Base-by-base conservation (phyloP, 2,329 filamentous ascomycete genomes). In the Aureobasidium sp. region DNA sequence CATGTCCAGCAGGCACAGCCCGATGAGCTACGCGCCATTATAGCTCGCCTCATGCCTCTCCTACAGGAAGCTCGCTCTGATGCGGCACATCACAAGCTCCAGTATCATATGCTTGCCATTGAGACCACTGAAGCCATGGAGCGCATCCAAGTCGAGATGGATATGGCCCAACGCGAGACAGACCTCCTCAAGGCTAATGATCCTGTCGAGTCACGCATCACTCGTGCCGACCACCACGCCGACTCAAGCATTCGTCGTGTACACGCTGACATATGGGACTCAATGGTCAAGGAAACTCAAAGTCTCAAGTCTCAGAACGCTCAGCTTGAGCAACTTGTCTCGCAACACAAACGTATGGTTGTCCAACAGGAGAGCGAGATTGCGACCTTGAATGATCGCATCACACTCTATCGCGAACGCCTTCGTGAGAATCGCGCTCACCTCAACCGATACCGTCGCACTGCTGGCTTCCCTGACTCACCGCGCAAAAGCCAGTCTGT, bases 401-500 rank as follows among this genome's bases (percentile, higher is more conserved):
- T 91, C 61, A 81, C 86, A 43, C 82, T 90, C 72, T 80, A 97
- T 56, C 84, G 92, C 63, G 89, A 87, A 65, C 87, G 93, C 24
- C 96, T 97, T 66, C 85, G 89, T 46, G 90, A 96, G 72, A 96
- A 96, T 71, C 82, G 93, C 65, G 89, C 95, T 71, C 92, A 96
- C 70, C 86, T 96, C 70, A 83, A 96, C 53, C 87, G 89, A 69
- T 88, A 89, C 68, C 89, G 90, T 1, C 87, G 88, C 15, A 74
- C 73, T 17, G 69, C 70, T 17, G 68, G 73, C 27, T 86, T 88
- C 64, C 78, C 83, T 63, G 80, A 85, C 4, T 59, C 55, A 15
- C 55, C 55, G 3, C 34, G 36, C 29, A 47, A 48, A 13, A 41
- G 32, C 6, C 46, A 39, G 13, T 62, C 59, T 27, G 50, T 32